Conservation (phyloP, 306 rosid species). For the Arachis hypogaea region DNA sequence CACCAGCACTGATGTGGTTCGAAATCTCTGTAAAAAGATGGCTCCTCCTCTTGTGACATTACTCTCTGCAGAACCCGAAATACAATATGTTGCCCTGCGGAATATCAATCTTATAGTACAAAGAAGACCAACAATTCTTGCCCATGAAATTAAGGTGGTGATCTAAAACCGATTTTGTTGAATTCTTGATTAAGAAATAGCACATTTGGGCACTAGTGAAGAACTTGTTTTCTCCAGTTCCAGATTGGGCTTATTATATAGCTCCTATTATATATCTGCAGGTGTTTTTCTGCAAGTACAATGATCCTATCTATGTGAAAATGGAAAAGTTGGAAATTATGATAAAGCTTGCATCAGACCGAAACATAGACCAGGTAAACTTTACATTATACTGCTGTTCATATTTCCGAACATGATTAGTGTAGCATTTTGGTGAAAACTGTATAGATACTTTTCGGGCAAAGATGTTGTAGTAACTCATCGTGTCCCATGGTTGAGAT, state of each 20-base stretch:
- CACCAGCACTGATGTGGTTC: slow-evolving; percentile 91
- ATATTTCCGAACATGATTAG: background rate
- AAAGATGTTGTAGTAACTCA: slow-evolving; percentile 12
- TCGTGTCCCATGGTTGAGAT: slow-evolving; percentile 9
- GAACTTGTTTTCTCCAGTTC: slow-evolving; percentile 7
- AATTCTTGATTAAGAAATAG: slow-evolving; percentile 27
- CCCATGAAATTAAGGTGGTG: slow-evolving; percentile 98
- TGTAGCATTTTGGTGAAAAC: slow-evolving; percentile 11
- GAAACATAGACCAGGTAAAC: slow-evolving; percentile 93
- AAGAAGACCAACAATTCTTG: slow-evolving; percentile 96
- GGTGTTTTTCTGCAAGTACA: slow-evolving; percentile 99
- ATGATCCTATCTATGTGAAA: slow-evolving; percentile 97
- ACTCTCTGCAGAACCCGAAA: slow-evolving; percentile 99
- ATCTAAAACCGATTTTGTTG: slow-evolving; percentile 24
- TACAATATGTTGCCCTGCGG: slow-evolving; percentile 96
- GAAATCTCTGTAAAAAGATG: slow-evolving; percentile 99
- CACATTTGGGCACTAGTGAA: slow-evolving; percentile 11
- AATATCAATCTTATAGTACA: slow-evolving; percentile 99
- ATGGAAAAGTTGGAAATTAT: slow-evolving; percentile 98
- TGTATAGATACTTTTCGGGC: slow-evolving; percentile 2
- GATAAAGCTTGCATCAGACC: slow-evolving; percentile 98
- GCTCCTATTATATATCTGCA: slow-evolving; percentile 43
- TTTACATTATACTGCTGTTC: slow-evolving; percentile 19
- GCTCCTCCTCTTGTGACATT: slow-evolving; percentile 99
- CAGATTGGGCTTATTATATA: slow-evolving; percentile 32